These are phyloP conservation scores for Hericium coralloides DNA, from an alignment of 768 basidiomycete species.

Conservation along the genomic window DNA sequence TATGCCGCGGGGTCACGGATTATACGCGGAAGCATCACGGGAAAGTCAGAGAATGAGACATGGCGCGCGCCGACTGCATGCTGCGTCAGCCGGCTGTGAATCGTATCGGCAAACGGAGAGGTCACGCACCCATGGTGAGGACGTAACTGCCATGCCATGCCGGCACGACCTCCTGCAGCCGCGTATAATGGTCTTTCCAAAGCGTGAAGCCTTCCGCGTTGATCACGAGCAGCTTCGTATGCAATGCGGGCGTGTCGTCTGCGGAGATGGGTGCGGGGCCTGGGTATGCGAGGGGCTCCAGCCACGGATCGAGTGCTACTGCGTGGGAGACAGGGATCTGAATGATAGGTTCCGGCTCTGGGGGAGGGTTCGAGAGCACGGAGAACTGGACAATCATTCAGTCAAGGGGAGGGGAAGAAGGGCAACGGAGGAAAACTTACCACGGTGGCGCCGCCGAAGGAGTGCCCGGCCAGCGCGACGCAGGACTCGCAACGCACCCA, in stretches of 20 bases:
- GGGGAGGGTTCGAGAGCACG: constrained; percentile 42
- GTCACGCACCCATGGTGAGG: constrained; percentile 7
- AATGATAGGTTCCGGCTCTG: constrained; percentile 19
- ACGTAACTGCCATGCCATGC: constrained; percentile 27
- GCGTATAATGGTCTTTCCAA: constrained; percentile 66
- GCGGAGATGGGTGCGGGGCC: constrained; percentile 28
- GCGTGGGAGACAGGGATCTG: constrained; percentile 46
- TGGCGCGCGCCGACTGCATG: constrained; percentile 16
- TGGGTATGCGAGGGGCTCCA: constrained; percentile 62
- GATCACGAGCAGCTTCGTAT: constrained; percentile 43
- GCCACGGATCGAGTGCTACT: constrained; percentile 76
- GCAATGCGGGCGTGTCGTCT: constrained; percentile 7
- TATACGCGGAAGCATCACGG: constrained; percentile 12
- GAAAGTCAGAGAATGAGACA: constrained; percentile 21
- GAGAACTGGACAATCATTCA: constrained; percentile 34
- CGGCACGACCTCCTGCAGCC: constrained; percentile 43
- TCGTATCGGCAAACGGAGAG: background rate
- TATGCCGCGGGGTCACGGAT: constrained; percentile 5
- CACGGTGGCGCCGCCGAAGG: constrained; percentile 47
- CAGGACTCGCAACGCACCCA: constrained; percentile 25
- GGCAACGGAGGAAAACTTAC: constrained; percentile 23
- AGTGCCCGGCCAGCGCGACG: constrained; percentile 41
- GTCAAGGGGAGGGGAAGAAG: background rate
- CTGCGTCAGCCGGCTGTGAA: background rate
- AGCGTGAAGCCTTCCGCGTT: constrained; percentile 74